Evolutionary conservation across 2,329 filamentous ascomycete species (phyloP).

Genomic region (Fusarium nisikadoi): DNA sequence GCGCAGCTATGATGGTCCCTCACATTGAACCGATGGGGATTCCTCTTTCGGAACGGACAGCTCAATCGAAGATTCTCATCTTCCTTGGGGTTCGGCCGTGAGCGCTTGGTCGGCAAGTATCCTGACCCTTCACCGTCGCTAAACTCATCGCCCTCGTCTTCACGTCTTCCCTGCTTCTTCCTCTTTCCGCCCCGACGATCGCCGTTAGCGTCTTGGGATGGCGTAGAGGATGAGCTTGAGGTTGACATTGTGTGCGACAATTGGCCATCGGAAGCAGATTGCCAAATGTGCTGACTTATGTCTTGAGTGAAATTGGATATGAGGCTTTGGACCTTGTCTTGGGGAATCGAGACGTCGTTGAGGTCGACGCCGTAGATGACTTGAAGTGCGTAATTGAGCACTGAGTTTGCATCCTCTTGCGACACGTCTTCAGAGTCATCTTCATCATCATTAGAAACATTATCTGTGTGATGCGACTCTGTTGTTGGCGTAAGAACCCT

Average conservation of each 20-base stretch:
- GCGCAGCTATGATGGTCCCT: conserved; percentile 58
- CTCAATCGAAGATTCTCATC: conserved; percentile 54
- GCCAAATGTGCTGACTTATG: conserved; percentile 49
- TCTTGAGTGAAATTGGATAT: conserved; percentile 50
- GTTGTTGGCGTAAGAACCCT: conserved; percentile 29
- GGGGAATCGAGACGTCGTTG: conserved; percentile 46
- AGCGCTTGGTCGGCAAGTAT: conserved; percentile 45
- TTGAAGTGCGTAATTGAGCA: conserved; percentile 52
- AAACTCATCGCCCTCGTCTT: conserved; percentile 50
- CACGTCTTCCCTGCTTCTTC: conserved; percentile 49
- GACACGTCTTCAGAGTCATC: conserved; percentile 43
- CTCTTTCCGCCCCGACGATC: conserved; percentile 47
- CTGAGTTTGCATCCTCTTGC: conserved; percentile 48
- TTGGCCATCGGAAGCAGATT: conserved; percentile 45
- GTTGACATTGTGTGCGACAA: conserved; percentile 47
- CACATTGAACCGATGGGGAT: conserved; percentile 58
- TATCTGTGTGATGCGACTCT: conserved; percentile 8
- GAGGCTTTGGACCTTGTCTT: conserved; percentile 44
- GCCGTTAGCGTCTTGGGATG: conserved; percentile 43
- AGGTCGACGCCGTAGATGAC: conserved; percentile 53
- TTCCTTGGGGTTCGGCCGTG: conserved; percentile 47
- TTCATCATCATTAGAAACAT: conserved; percentile 21
- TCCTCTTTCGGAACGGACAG: conserved; percentile 58
- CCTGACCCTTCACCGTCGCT: conserved; percentile 50
- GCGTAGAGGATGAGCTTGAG: conserved; percentile 47